These are phyloP conservation scores for Talaromyces trachyspermus DNA, from an alignment of 495 filamentous ascomycete genomes.

Conservation along the genomic window DNA sequence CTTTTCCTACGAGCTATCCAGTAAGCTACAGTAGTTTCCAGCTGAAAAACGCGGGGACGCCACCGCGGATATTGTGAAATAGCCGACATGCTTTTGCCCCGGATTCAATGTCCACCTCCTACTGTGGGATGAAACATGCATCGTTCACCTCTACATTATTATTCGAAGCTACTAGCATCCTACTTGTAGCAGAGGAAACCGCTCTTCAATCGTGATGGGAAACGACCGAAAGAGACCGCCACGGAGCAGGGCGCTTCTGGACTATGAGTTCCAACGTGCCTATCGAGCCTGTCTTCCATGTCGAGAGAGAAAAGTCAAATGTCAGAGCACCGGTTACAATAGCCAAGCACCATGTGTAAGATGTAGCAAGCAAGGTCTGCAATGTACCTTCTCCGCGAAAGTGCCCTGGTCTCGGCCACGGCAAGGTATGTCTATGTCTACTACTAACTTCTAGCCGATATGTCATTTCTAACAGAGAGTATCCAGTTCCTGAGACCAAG, in stretches of 20 bases:
- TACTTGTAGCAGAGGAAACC: not conserved
- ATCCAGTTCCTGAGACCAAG: not conserved
- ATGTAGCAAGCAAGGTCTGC: constrained; percentile 14
- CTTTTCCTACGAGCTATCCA: no score
- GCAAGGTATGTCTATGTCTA: constrained; percentile 3
- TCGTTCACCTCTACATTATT: not conserved
- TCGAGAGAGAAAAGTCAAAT: constrained; percentile 22
- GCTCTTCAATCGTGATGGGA: not conserved
- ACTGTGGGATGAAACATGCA: no score
- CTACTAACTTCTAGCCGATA: not conserved
- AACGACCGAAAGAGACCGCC: constrained; percentile 2
- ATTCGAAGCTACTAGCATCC: not conserved
- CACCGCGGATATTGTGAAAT: not conserved
- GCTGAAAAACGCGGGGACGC: no score
- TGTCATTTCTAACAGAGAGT: not conserved
- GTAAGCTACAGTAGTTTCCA: no score
- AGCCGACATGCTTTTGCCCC: not conserved
- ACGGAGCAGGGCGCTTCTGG: constrained; percentile 7
- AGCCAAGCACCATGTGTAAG: constrained; percentile 12
- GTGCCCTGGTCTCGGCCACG: constrained; percentile 16
- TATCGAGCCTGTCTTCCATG: constrained; percentile 26
- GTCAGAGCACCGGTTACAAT: constrained; percentile 9
- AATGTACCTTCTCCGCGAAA: constrained; percentile 17
- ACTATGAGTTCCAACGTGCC: constrained; percentile 20
- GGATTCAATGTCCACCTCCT: no score